phyloP scores from a whole-genome alignment of 2,329 filamentous ascomycete genomes.

The Exophiala alcalophila region DNA sequence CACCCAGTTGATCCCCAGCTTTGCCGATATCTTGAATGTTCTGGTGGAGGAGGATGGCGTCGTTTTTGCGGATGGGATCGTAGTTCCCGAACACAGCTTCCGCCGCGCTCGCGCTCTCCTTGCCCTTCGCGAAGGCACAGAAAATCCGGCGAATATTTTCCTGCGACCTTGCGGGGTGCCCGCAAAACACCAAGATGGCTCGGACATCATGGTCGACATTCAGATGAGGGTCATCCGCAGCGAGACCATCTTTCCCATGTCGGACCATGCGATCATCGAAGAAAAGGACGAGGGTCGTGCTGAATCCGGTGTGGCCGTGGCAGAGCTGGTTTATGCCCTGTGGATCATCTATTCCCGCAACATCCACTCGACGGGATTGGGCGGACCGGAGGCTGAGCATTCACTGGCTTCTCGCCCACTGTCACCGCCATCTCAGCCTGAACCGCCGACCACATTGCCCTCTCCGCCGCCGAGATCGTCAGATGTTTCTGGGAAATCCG shows the following conservation, averaged over 20 bases:
- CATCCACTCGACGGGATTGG: slow-evolving; percentile 69
- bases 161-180: slow-evolving; percentile 78
- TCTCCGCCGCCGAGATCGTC: slow-evolving; percentile 34
- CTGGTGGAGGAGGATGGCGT: slow-evolving; percentile 85
- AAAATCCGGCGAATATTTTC: slow-evolving; percentile 75
- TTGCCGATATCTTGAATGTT: slow-evolving; percentile 77
- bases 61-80: slow-evolving; percentile 83
- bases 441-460: slow-evolving; percentile 64
- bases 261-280: slow-evolving; percentile 62
- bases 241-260: slow-evolving; percentile 62
- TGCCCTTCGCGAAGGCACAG: slow-evolving; percentile 75
- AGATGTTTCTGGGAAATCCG: slow-evolving; percentile 32
- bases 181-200: slow-evolving; percentile 84
- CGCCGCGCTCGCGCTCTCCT: slow-evolving; percentile 81
- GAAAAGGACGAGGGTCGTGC: slow-evolving; percentile 57
- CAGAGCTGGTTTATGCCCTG: slow-evolving; percentile 86
- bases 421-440: slow-evolving; percentile 75
- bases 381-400: slow-evolving; percentile 52
- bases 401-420: slow-evolving; percentile 60
- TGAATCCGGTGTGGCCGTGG: slow-evolving; percentile 48
- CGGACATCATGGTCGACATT: slow-evolving; percentile 87
- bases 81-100: slow-evolving; percentile 94
- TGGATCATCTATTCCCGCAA: slow-evolving; percentile 98
- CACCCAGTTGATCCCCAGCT: slow-evolving; percentile 77
- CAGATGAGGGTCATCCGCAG: slow-evolving; percentile 96